These are phyloP conservation scores for Ascoidea tarda DNA, from an alignment of 805 yeast genomes.

Conservation along the genomic window DNA sequence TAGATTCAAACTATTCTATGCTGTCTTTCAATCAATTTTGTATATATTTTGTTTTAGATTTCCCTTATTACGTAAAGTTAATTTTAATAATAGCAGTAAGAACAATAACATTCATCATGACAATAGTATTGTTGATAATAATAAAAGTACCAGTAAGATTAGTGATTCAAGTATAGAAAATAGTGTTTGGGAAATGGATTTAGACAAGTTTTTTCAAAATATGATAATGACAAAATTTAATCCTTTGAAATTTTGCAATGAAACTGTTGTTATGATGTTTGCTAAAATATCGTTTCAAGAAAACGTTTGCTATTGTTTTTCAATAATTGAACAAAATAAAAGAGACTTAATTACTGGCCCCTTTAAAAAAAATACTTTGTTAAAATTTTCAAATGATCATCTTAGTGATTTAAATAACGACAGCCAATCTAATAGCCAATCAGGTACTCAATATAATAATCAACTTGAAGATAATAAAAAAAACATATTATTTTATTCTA, in stretches of 20 bases:
- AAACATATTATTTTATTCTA: conserved; percentile 26
- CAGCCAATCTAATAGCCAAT: neutral
- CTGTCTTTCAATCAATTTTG: conserved; percentile 79
- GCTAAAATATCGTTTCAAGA: conserved; percentile 85
- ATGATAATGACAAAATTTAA: conserved; percentile 79
- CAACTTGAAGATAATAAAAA: too few relatives aligned
- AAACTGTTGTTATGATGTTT: conserved; percentile 84
- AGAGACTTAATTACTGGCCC: conserved; percentile 43
- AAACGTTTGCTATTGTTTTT: conserved; percentile 84
- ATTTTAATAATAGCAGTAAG: conserved; percentile 2
- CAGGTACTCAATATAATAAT: neutral
- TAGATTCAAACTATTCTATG: conserved; percentile 76
- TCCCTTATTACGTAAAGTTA: conserved; percentile 32
- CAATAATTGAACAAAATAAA: conserved; percentile 83
- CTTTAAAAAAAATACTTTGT: neutral
- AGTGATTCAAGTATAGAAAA: conserved; percentile 10
- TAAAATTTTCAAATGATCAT: neutral
- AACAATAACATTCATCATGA: neutral
- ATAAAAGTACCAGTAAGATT: conserved; percentile 16
- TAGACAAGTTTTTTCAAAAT: conserved; percentile 81
- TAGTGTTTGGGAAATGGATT: conserved; percentile 57
- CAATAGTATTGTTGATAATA: conserved; percentile 16
- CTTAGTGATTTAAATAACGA: too few relatives aligned
- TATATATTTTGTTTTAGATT: conserved; percentile 89
- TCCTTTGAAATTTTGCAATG: conserved; percentile 87